Conservation (phyloP, 371 early-diverging fungal genomes). For the Cokeromyces recurvatus region DNA sequence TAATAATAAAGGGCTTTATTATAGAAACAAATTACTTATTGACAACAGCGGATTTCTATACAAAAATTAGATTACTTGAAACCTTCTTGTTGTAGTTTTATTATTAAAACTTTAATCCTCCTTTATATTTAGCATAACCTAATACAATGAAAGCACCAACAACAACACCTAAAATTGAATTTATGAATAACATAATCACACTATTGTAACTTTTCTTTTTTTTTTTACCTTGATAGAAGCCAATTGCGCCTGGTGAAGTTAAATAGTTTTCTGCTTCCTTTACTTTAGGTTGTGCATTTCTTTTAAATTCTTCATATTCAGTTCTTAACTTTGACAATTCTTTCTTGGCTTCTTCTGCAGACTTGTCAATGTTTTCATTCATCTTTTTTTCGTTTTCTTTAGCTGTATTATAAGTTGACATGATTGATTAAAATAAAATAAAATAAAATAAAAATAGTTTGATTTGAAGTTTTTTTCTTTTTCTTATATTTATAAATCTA, state of each 20-base stretch:
- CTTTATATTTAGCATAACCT: conserved; percentile 24
- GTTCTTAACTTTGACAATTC: conserved; percentile 29
- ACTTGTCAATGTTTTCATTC: conserved; percentile 23
- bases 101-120: conserved; percentile 12
- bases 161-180: conserved; percentile 10
- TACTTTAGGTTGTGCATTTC: conserved; percentile 31
- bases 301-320: conserved; percentile 36
- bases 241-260: conserved; percentile 32
- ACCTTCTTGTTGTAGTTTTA: too few species aligned
- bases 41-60: too few species aligned
- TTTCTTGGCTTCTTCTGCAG: conserved; percentile 24
- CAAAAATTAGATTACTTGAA: too few species aligned
- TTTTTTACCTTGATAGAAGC: conserved; percentile 38
- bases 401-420: too few species aligned
- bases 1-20: too few species aligned
- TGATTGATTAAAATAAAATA: background rate
- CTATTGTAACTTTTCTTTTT: background rate
- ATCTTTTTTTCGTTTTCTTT: conserved; percentile 12
- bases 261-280: conserved; percentile 32
- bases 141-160: conserved; percentile 20
- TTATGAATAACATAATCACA: background rate
- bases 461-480: too few species aligned
- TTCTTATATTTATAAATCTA: too few species aligned
- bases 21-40: too few species aligned
- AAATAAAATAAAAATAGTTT: too few species aligned